Evolutionary conservation across 2,329 filamentous ascomycete genomes (phyloP).

Genomic region (Tolypocladium pustulatum): DNA sequence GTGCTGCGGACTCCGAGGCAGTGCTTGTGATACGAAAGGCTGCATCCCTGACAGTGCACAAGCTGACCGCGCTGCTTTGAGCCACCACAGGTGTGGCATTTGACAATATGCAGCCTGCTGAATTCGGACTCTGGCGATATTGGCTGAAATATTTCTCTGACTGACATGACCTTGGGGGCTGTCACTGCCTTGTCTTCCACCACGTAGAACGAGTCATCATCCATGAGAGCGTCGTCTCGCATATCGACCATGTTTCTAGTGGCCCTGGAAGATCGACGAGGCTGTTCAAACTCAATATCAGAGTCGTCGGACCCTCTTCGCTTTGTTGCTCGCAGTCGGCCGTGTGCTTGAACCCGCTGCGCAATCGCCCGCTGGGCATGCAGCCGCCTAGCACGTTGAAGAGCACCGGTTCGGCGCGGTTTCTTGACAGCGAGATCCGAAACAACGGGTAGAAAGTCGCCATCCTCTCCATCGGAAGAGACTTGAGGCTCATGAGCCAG

Average conservation of each 20-base stretch:
- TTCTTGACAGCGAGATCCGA: slow-evolving; percentile 24
- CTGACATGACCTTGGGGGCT: slow-evolving; percentile 46
- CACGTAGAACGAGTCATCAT: slow-evolving; percentile 46
- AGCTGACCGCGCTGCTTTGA: slow-evolving; percentile 49
- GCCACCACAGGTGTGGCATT: slow-evolving; percentile 59
- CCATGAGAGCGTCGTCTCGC: slow-evolving; percentile 41
- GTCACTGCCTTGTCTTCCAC: slow-evolving; percentile 33
- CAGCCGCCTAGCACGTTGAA: slow-evolving; percentile 11
- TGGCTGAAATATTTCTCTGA: slow-evolving; percentile 64
- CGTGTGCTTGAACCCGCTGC: slow-evolving; percentile 6
- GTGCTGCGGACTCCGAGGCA: slow-evolving; percentile 66
- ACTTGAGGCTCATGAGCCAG: slow-evolving; percentile 16
- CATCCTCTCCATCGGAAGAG: slow-evolving; percentile 21
- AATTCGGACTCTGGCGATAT: slow-evolving; percentile 56
- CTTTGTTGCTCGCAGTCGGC: not conserved
- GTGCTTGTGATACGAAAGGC: slow-evolving; percentile 66
- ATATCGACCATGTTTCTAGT: slow-evolving; percentile 33
- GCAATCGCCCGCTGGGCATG: slow-evolving; percentile 6
- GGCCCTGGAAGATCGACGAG: slow-evolving; percentile 37
- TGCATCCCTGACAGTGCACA: slow-evolving; percentile 87
- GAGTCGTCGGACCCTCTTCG: slow-evolving; percentile 22
- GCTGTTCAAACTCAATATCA: slow-evolving; percentile 42
- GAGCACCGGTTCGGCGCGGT: slow-evolving; percentile 9
- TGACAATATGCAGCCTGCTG: slow-evolving; percentile 53
- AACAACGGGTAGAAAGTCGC: slow-evolving; percentile 22